Percentiles rank a stretch among this genome's conserved stretches.
Conservation (phyloP, 2,329 filamentous ascomycete species). For the Sporothrix pallida region DNA sequence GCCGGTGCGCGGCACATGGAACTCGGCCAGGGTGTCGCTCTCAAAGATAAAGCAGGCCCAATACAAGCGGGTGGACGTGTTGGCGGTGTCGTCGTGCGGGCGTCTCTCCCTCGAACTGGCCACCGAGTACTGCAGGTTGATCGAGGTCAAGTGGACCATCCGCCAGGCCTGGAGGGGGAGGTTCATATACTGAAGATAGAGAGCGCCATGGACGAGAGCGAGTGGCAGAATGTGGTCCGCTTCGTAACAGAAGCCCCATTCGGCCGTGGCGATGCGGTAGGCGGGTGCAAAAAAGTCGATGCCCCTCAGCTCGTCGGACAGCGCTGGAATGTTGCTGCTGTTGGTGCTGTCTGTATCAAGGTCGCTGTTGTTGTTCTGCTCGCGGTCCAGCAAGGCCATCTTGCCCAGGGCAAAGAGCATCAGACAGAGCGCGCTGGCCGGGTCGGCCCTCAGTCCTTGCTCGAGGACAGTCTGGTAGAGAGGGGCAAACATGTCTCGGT, state of each 20-base stretch:
- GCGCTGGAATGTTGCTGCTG: neutral
- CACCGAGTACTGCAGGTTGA: neutral
- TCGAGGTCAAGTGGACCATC: neutral
- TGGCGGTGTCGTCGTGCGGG: neutral
- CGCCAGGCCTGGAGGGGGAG: neutral
- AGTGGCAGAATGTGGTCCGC: neutral
- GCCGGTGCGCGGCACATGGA: neutral
- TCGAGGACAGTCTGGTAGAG: neutral
- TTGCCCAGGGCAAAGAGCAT: neutral
- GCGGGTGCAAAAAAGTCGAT: neutral
- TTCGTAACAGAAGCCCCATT: neutral
- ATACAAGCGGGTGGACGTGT: neutral
- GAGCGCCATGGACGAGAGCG: neutral
- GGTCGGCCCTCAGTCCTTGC: neutral
- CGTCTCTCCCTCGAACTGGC: neutral
- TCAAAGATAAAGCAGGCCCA: constrained; percentile 2
- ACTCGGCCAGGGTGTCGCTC: neutral
- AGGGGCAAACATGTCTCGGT: neutral
- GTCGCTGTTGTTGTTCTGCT: neutral
- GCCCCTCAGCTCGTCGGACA: neutral
- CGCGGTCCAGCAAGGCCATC: neutral
- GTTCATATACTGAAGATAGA: neutral
- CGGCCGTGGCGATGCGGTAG: neutral
- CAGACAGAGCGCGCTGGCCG: neutral
- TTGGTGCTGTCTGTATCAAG: neutral